Evolutionary conservation across 2,329 filamentous ascomycete genomes (phyloP), one percentile per base, ranked within the genome.

Genomic region (Neonectria magnoliae): DNA sequence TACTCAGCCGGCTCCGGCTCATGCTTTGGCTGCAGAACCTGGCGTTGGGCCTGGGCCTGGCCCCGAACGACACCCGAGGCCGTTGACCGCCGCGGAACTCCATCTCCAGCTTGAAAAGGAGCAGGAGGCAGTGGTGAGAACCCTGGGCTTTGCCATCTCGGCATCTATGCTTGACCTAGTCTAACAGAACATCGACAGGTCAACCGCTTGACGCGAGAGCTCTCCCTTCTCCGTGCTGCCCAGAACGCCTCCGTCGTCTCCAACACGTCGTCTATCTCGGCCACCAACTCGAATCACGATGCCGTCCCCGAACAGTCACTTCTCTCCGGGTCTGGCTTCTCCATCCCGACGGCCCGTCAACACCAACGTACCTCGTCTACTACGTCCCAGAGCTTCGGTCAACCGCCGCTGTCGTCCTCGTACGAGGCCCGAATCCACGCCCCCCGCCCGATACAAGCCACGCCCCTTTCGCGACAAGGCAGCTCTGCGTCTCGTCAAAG

Each of bases 31-130:
- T 4, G 33, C 47, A 1, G 78, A 80, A 51, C 78, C 82, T 1
- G 83, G 81, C 14, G 83, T 87, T 50, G 84, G 83, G 29, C 76
- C 82, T 33, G 89, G 88, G 0, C 88, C 88, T 60, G 92, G 91
- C 0, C 94, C 95, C 4, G 81, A 97, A 73, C 88, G 95, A 67
- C 94, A 97, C 77, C 94, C 95, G 6, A 88, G 93, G 38, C 94
- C 94, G 4, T 82, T 98, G 77, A 98, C 95, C 0, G 90, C 93
- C 1, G 92, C 93, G 4, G 95, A 98, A 78, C 85, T 98, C 66
- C 94, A 98, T 78, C 85, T 92, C 64, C 89, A 97, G 81, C 85
- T 98, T 27, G 95, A 98, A 80, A 96, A 97, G 79, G 95, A 98
- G 77, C 94, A 98, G 74, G 95, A 98, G 79, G 93, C 94, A 38